These are phyloP conservation scores for Leccinum imitatum DNA, from an alignment of 768 basidiomycete species.

Conservation along the genomic window DNA sequence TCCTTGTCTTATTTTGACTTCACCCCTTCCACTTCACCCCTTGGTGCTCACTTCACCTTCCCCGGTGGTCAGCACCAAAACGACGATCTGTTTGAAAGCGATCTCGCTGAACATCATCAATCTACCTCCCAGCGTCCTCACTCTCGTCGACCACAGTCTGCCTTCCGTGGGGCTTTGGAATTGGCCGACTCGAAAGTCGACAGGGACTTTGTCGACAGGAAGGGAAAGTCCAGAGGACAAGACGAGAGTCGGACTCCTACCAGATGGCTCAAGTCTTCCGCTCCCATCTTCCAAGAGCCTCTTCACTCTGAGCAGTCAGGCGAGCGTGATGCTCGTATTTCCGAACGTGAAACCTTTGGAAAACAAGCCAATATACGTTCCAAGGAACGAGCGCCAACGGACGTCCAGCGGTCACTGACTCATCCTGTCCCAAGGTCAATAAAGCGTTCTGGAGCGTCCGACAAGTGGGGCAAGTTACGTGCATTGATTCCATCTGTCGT, in stretches of 20 bases:
- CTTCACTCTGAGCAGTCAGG: constrained; percentile 20
- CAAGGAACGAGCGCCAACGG: background rate
- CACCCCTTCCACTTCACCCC: constrained; percentile 45
- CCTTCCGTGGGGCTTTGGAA: constrained; percentile 67
- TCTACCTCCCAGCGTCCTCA: constrained; percentile 30
- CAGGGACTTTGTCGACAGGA: constrained; percentile 46
- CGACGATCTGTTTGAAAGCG: constrained; percentile 29
- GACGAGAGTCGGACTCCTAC: constrained; percentile 57
- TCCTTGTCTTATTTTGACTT: constrained; percentile 64
- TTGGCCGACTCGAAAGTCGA: constrained; percentile 31
- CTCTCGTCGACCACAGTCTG: constrained; percentile 33
- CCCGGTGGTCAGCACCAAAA: constrained; percentile 30
- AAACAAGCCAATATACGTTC: constrained; percentile 9
- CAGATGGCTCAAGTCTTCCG: constrained; percentile 54
- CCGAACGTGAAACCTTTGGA: constrained; percentile 7
- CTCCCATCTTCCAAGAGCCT: constrained; percentile 31
- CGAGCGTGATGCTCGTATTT: constrained; percentile 26
- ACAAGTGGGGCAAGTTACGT: constrained; percentile 64
- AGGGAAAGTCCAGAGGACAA: constrained; percentile 48
- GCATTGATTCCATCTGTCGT: constrained; percentile 61
- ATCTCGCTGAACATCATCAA: constrained; percentile 34
- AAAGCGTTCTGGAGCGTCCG: constrained; percentile 28
- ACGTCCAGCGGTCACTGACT: constrained; percentile 26
- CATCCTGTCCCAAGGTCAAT: constrained; percentile 26
- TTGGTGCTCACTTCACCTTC: constrained; percentile 28